These are phyloP conservation scores for Coccinonectria pachysandricola DNA, from an alignment of 2,329 filamentous ascomycete species.

Conservation along the genomic window DNA sequence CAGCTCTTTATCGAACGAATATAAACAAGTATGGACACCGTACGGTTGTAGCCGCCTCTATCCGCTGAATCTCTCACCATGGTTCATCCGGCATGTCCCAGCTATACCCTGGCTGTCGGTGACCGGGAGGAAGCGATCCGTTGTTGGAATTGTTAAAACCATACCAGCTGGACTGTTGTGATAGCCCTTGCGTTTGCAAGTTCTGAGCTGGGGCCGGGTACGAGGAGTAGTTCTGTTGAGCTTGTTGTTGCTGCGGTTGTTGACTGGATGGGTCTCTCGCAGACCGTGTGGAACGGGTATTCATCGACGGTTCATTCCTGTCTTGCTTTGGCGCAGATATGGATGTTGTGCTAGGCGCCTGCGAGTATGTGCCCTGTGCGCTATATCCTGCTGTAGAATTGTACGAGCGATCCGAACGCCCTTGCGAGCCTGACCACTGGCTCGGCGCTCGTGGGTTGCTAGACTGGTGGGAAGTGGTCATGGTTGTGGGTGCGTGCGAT, in stretches of 20 bases:
- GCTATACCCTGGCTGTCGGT: constrained; percentile 16
- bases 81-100: constrained; percentile 12
- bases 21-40: no score
- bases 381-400: constrained; percentile 8
- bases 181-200: constrained; percentile 10
- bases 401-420: constrained; percentile 8
- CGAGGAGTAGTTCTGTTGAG: constrained; percentile 5
- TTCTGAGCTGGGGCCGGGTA: constrained; percentile 11
- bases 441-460: constrained; percentile 11
- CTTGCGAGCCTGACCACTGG: constrained; percentile 15
- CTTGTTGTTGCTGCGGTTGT: constrained; percentile 11
- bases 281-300: constrained; percentile 7
- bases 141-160: constrained; percentile 13
- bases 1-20: no score
- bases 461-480: constrained; percentile 10
- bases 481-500: constrained; percentile 8
- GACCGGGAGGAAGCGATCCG: constrained; percentile 8
- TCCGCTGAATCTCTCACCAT: constrained; percentile 14
- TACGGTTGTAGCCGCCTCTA: no score
- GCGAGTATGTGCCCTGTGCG: constrained; percentile 7
- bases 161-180: constrained; percentile 17
- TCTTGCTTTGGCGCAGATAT: constrained; percentile 11
- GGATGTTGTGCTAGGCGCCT: constrained; percentile 6
- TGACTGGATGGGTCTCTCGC: constrained; percentile 8
- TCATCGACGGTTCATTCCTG: constrained; percentile 12